phyloP scores from a whole-genome alignment of 2,329 filamentous ascomycete genomes.

The Moelleriella libera region DNA sequence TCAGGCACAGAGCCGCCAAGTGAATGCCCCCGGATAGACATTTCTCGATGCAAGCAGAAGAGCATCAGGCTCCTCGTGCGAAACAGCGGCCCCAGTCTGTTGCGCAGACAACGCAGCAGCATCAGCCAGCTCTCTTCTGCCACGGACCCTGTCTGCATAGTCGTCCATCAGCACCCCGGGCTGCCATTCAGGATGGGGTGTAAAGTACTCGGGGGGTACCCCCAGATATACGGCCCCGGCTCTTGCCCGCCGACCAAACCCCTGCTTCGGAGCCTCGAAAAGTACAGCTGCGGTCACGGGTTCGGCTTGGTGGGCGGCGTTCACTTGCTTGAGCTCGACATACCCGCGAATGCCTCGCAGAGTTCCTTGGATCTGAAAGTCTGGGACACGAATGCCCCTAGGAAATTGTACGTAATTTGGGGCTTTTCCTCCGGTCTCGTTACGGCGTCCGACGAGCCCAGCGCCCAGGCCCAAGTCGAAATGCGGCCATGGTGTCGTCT shows the following conservation, averaged over 20 bases:
- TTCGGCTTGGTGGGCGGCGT: neutral
- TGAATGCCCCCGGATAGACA: neutral
- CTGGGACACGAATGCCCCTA: neutral
- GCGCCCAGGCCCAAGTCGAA: too few species aligned
- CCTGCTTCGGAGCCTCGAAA: neutral
- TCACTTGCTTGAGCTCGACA: neutral
- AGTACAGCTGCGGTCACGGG: neutral
- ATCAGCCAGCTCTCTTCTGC: neutral
- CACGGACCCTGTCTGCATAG: neutral
- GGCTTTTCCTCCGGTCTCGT: neutral
- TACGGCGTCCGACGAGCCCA: too few species aligned
- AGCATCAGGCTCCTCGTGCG: conserved; percentile 1
- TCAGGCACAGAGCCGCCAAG: neutral
- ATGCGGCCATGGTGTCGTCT: neutral
- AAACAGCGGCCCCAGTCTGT: neutral
- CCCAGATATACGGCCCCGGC: neutral
- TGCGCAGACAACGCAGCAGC: neutral
- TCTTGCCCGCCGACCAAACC: neutral
- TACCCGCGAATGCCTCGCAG: neutral
- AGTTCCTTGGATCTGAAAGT: neutral
- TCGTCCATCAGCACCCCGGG: neutral
- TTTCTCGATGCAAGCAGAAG: neutral
- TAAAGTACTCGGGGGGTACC: neutral
- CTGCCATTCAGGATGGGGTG: neutral
- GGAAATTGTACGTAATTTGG: neutral